phyloP scores from a whole-genome alignment of 768 basidiomycete species.

The Heimioporus sp. region DNA sequence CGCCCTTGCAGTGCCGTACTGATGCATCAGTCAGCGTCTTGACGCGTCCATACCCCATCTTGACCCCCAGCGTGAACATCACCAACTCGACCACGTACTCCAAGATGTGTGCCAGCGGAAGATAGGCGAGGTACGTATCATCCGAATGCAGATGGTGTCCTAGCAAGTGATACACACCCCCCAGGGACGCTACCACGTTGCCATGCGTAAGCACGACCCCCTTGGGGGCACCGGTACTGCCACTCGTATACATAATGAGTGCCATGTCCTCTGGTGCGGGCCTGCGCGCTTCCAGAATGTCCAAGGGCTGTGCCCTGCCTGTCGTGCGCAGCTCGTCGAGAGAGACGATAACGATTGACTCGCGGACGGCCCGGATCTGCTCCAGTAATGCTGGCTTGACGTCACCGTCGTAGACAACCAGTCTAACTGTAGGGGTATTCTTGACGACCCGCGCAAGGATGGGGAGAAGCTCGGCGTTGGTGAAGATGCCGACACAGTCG shows the following conservation, averaged over 20 bases:
- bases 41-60: slow-evolving; percentile 85
- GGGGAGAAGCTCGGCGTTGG: slow-evolving; percentile 86
- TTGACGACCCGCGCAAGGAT: slow-evolving; percentile 70
- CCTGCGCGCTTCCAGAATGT: slow-evolving; percentile 46
- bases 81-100: slow-evolving; percentile 89
- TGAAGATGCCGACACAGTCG: slow-evolving; percentile 80
- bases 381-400: slow-evolving; percentile 51
- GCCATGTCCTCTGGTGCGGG: slow-evolving; percentile 54
- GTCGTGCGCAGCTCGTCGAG: slow-evolving; percentile 69
- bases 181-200: slow-evolving; percentile 84
- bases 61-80: slow-evolving; percentile 71
- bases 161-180: slow-evolving; percentile 73
- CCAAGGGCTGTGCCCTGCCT: slow-evolving; percentile 57
- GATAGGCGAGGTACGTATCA: slow-evolving; percentile 74
- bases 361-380: slow-evolving; percentile 53
- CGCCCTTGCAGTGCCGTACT: slow-evolving; percentile 87
- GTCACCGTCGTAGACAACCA: slow-evolving; percentile 86
- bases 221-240: slow-evolving; percentile 92
- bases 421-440: slow-evolving; percentile 71
- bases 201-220: slow-evolving; percentile 87
- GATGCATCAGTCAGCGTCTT: slow-evolving; percentile 95
- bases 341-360: slow-evolving; percentile 56
- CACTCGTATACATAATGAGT: slow-evolving; percentile 85
- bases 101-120: slow-evolving; percentile 92
- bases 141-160: slow-evolving; percentile 43